phyloP scores from a whole-genome alignment of 306 rosid genomes.

The Oemleria cerasiformis region DNA sequence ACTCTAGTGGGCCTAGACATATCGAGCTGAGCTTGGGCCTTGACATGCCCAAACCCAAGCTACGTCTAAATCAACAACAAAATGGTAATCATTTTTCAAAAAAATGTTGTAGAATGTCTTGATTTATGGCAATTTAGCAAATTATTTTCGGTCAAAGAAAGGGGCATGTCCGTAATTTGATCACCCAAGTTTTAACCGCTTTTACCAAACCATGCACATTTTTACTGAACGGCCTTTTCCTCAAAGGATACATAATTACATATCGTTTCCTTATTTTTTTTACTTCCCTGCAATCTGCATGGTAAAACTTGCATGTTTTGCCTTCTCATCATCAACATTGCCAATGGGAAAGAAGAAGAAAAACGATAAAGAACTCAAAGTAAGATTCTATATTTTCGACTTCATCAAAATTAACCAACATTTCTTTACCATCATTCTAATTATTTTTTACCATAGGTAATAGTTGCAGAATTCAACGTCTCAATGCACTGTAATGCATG shows the following conservation, averaged over 20 bases:
- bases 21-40: no score
- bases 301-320: neutral
- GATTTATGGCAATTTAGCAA: neutral
- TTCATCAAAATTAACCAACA: neutral
- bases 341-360: conserved; percentile 56
- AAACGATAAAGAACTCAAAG: conserved; percentile 28
- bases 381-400: conserved; percentile 9
- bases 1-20: no score
- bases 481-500: conserved; percentile 84
- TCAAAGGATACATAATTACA: neutral
- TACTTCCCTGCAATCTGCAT: neutral
- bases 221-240: neutral
- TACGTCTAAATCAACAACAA: no score
- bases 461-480: conserved; percentile 49
- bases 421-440: neutral
- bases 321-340: neutral
- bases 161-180: neutral
- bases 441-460: conserved; percentile 14
- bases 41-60: no score
- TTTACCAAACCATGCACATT: neutral
- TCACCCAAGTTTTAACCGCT: neutral
- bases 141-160: neutral
- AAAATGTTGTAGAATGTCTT: no score
- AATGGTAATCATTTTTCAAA: no score
- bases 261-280: neutral